Evolutionary conservation across 192 early-diverging fungal genomes (phyloP).

Genomic region (Entomortierella parvispora): DNA sequence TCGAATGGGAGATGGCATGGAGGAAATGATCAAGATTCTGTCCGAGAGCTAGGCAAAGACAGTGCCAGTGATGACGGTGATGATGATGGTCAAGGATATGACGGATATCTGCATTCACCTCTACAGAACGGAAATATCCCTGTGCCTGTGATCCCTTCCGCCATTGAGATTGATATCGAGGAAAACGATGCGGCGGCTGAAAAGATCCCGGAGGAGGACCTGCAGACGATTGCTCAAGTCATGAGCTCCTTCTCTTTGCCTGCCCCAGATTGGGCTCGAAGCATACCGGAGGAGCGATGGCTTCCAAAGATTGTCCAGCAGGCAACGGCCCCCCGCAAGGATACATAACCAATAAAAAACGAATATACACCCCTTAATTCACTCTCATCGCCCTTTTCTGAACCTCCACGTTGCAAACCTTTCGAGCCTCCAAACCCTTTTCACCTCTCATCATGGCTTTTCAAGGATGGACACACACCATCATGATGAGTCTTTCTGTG

Average conservation of each 20-base stretch:
- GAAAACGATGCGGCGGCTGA: slow-evolving; percentile 10
- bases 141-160: slow-evolving; percentile 25
- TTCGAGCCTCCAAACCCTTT: too few species aligned
- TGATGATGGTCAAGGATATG: slow-evolving; percentile 36
- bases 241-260: slow-evolving; percentile 49
- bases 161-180: slow-evolving; percentile 25
- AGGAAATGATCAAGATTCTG: too few species aligned
- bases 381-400: neutral
- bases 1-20: too few species aligned
- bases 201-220: slow-evolving; percentile 39
- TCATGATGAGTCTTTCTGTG: slow-evolving; percentile 6
- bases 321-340: neutral
- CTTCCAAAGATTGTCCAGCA: slow-evolving; percentile 41
- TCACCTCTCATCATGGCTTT: slow-evolving; percentile 1
- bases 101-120: slow-evolving; percentile 21
- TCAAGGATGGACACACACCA: neutral
- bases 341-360: neutral
- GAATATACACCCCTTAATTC: neutral
- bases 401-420: neutral
- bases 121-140: slow-evolving; percentile 25
- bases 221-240: slow-evolving; percentile 37
- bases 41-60: neutral
- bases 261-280: slow-evolving; percentile 41
- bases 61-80: slow-evolving; percentile 3
- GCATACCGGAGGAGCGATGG: slow-evolving; percentile 45